Evolutionary conservation across 805 yeast genomes (phyloP).

Genomic region (Hanseniaspora jakobsenii): DNA sequence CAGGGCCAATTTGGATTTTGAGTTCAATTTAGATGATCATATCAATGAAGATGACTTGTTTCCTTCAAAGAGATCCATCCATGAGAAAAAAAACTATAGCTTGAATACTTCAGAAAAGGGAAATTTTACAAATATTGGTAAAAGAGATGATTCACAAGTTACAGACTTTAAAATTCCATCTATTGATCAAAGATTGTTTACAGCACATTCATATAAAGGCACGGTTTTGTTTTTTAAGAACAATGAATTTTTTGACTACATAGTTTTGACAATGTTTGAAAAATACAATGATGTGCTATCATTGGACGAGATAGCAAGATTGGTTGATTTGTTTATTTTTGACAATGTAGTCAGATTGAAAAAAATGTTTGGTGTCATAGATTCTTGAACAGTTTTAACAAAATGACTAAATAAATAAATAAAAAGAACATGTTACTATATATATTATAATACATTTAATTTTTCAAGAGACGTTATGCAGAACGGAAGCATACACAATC

Average conservation of each 20-base stretch:
- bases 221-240: not conserved
- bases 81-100: not conserved
- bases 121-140: not conserved
- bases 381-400: too few relatives aligned
- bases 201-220: not conserved
- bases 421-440: too few relatives aligned
- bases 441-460: too few relatives aligned
- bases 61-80: not conserved
- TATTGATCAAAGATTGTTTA: slow-evolving; percentile 10
- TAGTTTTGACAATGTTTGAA: not conserved
- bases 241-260: slow-evolving; percentile 1
- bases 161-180: too few relatives aligned
- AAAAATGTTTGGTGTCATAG: not conserved
- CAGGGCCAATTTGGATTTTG: not conserved
- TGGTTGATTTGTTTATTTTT: not conserved
- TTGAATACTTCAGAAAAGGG: not conserved
- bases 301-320: not conserved
- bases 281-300: not conserved
- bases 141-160: not conserved
- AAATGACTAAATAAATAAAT: too few relatives aligned
- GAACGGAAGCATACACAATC: too few relatives aligned
- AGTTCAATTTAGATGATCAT: not conserved
- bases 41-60: not conserved
- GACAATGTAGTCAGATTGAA: slow-evolving; percentile 2
- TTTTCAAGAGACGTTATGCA: too few relatives aligned